These are phyloP conservation scores for Camellia oleifera DNA, from an alignment of 179 eudicot genomes.

Conservation along the genomic window DNA sequence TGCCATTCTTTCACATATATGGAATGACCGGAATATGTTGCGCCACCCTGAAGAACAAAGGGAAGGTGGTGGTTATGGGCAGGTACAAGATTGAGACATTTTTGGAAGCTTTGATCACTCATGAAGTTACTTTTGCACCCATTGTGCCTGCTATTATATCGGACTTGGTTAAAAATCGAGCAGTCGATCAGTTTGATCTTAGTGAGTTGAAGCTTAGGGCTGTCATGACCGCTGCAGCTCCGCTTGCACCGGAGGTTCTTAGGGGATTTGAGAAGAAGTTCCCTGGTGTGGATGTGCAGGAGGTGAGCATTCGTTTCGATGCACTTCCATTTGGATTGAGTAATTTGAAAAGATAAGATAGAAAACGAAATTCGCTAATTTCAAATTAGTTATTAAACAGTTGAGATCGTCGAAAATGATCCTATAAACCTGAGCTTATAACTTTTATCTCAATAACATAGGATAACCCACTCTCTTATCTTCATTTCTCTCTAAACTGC, in stretches of 20 bases:
- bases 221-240: constrained; percentile 97
- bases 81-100: constrained; percentile 68
- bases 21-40: constrained; percentile 87
- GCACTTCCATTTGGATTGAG: neutral
- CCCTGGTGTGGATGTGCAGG: constrained; percentile 78
- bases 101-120: constrained; percentile 46
- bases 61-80: constrained; percentile 84
- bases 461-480: too few relatives aligned
- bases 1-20: constrained; percentile 96
- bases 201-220: constrained; percentile 58
- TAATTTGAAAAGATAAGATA: too few relatives aligned
- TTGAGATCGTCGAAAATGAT: too few relatives aligned
- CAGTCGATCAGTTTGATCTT: constrained; percentile 76
- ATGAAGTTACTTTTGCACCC: constrained; percentile 82
- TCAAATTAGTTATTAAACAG: too few relatives aligned
- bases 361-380: too few relatives aligned
- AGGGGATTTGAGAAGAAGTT: constrained; percentile 68
- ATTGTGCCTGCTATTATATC: constrained; percentile 89
- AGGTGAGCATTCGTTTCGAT: constrained; percentile 38
- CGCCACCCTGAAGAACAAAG: constrained; percentile 79
- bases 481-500: too few relatives aligned
- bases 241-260: constrained; percentile 91
- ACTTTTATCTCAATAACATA: too few relatives aligned
- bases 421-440: too few relatives aligned
- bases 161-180: constrained; percentile 64